phyloP scores from a whole-genome alignment of 2,329 filamentous ascomycete species.

The Verticillium longisporum region DNA sequence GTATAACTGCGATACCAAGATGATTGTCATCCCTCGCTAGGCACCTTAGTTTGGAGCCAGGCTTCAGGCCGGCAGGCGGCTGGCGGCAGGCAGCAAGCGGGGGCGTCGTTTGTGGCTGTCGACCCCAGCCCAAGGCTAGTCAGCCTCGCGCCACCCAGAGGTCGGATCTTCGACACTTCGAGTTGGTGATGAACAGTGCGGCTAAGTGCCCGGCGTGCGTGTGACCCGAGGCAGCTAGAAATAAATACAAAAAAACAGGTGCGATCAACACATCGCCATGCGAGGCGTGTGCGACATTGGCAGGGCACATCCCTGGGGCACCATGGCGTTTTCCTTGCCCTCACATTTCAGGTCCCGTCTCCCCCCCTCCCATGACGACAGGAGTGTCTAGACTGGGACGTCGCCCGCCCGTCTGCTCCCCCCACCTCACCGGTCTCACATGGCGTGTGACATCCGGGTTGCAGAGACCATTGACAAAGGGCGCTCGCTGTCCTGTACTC shows the following conservation, averaged over 20 bases:
- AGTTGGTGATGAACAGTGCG: neutral
- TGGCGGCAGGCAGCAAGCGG: too few species aligned
- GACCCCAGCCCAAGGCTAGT: neutral
- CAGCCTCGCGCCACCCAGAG: neutral
- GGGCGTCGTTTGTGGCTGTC: too few species aligned
- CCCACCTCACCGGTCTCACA: neutral
- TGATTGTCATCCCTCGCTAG: too few species aligned
- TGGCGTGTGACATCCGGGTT: neutral
- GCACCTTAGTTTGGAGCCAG: too few species aligned
- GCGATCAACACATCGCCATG: neutral
- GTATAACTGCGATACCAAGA: too few species aligned
- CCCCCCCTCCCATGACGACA: neutral
- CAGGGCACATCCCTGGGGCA: neutral
- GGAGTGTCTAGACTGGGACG: neutral
- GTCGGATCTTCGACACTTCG: neutral
- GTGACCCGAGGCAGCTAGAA: neutral
- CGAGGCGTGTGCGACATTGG: neutral
- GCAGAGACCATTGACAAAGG: neutral
- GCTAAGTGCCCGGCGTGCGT: neutral
- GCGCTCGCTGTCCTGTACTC: neutral
- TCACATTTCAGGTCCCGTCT: neutral
- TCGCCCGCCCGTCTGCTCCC: neutral
- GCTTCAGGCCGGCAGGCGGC: too few species aligned
- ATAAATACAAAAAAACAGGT: too few species aligned
- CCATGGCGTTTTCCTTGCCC: neutral